Evolutionary conservation across 2,329 filamentous ascomycete species (phyloP).

Genomic region (Venturia nashicola): DNA sequence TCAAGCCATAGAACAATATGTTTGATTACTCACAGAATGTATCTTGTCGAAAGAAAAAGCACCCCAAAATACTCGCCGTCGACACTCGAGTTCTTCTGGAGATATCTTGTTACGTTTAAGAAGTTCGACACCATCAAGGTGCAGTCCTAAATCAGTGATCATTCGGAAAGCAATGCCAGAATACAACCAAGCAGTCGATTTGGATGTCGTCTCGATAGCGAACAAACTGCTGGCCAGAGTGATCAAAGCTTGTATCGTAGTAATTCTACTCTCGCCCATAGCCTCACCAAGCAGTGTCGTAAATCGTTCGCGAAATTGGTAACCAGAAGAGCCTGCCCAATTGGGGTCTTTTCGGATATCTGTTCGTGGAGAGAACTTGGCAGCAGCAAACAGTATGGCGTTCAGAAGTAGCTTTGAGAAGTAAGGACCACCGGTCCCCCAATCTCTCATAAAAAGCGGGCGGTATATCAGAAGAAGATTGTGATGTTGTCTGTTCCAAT

Average conservation of each 20-base stretch:
- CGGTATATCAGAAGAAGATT: slow-evolving; percentile 35
- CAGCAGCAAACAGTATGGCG: slow-evolving; percentile 34
- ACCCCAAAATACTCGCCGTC: slow-evolving; percentile 23
- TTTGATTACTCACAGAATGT: slow-evolving; percentile 12
- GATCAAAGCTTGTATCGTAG: slow-evolving; percentile 36
- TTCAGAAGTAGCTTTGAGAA: slow-evolving; percentile 43
- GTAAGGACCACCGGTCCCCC: slow-evolving; percentile 40
- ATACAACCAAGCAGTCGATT: slow-evolving; percentile 28
- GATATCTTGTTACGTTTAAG: slow-evolving; percentile 16
- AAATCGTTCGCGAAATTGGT: slow-evolving; percentile 23
- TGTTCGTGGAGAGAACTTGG: slow-evolving; percentile 31
- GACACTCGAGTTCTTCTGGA: slow-evolving; percentile 19
- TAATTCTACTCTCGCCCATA: slow-evolving; percentile 34
- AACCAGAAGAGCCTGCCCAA: slow-evolving; percentile 33
- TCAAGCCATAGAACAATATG: not conserved
- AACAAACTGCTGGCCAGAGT: slow-evolving; percentile 9
- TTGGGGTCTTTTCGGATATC: slow-evolving; percentile 32
- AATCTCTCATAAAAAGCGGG: slow-evolving; percentile 23
- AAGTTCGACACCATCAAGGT: slow-evolving; percentile 19
- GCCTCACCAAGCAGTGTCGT: slow-evolving; percentile 31
- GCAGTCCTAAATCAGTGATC: slow-evolving; percentile 29
- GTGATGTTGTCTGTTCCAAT: slow-evolving; percentile 38
- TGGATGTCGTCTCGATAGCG: slow-evolving; percentile 10
- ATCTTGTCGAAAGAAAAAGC: slow-evolving; percentile 22
- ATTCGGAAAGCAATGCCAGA: slow-evolving; percentile 30